Evolutionary conservation across 257 asterid species (phyloP).

Genomic region (Solanum medicagineum): DNA sequence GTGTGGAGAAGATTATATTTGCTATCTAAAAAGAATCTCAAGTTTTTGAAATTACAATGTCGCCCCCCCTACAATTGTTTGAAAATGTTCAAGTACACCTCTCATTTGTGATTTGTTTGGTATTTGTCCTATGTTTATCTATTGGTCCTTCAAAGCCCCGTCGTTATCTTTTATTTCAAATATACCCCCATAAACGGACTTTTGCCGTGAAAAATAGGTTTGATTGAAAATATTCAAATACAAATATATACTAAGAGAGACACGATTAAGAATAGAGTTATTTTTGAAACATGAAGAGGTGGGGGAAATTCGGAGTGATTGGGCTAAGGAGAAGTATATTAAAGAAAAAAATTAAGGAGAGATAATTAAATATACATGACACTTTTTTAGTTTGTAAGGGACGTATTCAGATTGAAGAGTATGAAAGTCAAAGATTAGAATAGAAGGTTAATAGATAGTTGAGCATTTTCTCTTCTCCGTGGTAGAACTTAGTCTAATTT

Average conservation of each 20-base stretch:
- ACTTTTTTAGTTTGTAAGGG: no score
- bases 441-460: not conserved
- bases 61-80: not conserved
- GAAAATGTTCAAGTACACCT: not conserved
- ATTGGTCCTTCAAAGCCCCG: no score
- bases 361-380: not conserved
- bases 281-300: not conserved
- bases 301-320: accelerated
- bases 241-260: not conserved
- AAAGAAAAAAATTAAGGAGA: not conserved
- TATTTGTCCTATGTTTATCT: no score
- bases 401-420: not conserved
- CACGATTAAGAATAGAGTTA: not conserved
- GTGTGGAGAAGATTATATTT: not conserved
- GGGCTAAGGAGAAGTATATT: not conserved
- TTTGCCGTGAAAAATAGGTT: not conserved
- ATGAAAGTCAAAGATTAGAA: not conserved
- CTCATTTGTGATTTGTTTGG: not conserved
- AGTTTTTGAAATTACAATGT: not conserved
- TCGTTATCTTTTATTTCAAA: no score
- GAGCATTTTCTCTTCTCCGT: not conserved
- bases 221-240: not conserved
- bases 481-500: not conserved
- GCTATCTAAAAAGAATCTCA: not conserved
- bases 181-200: no score